Base-by-base conservation (phyloP, 2,329 filamentous ascomycete genomes). In the Trichoderma asperellum region DNA sequence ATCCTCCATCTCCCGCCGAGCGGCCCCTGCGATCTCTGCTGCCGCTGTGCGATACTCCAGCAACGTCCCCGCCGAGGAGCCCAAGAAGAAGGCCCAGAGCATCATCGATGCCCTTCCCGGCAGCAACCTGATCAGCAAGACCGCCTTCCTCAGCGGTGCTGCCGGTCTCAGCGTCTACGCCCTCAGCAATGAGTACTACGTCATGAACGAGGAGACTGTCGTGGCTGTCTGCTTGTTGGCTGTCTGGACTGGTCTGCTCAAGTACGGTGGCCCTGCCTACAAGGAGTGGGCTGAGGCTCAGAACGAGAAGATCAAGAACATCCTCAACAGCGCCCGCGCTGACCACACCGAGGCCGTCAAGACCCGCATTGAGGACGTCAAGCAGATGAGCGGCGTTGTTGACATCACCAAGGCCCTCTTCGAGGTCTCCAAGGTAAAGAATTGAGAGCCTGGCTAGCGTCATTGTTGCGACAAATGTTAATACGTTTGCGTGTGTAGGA, bases 181-280 rank as follows among this genome's bases (percentile, higher is more conserved):
- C 79, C 94, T 99, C 85, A 96, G 92, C 90, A 99, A 97, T 86
- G 96, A 99, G 89, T 94, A 98, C 87, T 98, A 97, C 85, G 94
- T 99, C 81, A 88, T 99, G 84, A 99, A 99, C 86, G 96, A 99
- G 88, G 96, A 99, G 87, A 92, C 94, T 73, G 92, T 99, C 80
- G 92, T 97, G 79, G 92, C 93, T 75, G 89, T 99, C 85, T 96
- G 92, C 82, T 87, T 99, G 78, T 86, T 98, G 80, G 93, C 91
- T 81, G 92, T 98, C 80, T 99, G 97, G 91, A 91, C 87, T 79
- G 93, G 90, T 72, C 88, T 97, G 77, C 95, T 93, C 85, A 96
- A 96, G 84, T 97, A 93, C 81, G 94, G 92, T 78, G 96, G 95
- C 68, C 96, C 96, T 71, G 86, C 91, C 82, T 98, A 98, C 89